Base-by-base conservation (phyloP, 2,329 filamentous ascomycete species). In the Fusarium sp. region DNA sequence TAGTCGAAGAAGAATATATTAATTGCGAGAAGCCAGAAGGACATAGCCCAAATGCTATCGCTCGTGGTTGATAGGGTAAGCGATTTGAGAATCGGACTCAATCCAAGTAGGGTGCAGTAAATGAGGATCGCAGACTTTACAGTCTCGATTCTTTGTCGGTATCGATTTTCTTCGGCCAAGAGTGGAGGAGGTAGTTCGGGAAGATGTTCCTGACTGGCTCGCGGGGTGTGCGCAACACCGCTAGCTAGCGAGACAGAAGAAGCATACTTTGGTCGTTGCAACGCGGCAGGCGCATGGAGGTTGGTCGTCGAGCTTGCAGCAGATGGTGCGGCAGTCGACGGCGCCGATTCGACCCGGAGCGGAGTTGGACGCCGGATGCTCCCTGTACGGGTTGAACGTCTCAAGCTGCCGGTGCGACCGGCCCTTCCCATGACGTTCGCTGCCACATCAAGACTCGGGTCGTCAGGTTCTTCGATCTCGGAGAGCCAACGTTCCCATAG, bases 1-100 rank as follows among this genome's bases (percentile, higher is more conserved):
- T 99, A 99, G 83, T 99, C 96, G 75, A 97, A 98, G 77, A 96
- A 97, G 79, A 97, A 96, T 64, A 98, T 93, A 78, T 99, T 99
- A 80, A 97, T 95, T 73, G 92, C 88, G 65, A 99, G 88, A 43
- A 99, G 85, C 89, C 94, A 96, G 74, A 93, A 94, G 49, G 93
- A 96, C 83, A 99, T 91, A 58, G 96, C 93, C 96, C 96, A 99
- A 76, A 99, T 99, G 42, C 91, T 96, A 83, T 99, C 96, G 56
- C 88, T 91, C 9, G 93, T 95, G 6, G 95, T 98, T 7, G 94
- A 97, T 49, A 87, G 88, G 1, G 96, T 99, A n/a, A 99, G 86
- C 2, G 94, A 97, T 78, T 97, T 97, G 64, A 99, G 88, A 67
- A 99, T 98, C 0, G 96, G 96, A 40, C 93, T 97, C 6, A 99